A percentile compares a stretch with the other conserved stretches of the same genome.
These are phyloP conservation scores for Saturnispora quitensis DNA, from an alignment of 805 yeast species.

Conservation along the genomic window DNA sequence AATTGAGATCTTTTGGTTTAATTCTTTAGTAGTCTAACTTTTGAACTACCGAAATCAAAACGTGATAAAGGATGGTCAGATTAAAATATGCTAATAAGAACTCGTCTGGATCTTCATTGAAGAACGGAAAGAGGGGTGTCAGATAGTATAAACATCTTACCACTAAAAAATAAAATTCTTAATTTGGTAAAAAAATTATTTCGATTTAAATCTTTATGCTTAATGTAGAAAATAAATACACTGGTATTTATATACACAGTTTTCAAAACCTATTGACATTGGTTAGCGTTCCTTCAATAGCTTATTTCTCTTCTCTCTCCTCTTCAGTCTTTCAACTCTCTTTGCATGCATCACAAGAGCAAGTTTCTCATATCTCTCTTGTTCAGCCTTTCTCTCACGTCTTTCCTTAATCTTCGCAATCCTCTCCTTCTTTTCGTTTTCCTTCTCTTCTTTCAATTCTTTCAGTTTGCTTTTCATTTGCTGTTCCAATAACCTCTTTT, in stretches of 20 bases:
- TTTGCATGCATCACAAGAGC: conserved; percentile 87
- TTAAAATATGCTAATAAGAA: conserved; percentile 26
- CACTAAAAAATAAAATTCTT: not conserved
- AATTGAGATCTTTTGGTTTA: not conserved
- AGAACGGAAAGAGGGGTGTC: conserved; percentile 30
- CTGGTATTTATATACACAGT: not conserved
- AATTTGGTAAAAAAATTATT: not conserved
- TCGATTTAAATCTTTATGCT: not conserved
- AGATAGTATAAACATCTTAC: conserved; percentile 25
- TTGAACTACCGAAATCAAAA: conserved; percentile 19
- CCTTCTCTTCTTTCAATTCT: conserved; percentile 74
- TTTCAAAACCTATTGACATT: not conserved
- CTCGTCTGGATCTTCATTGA: conserved; percentile 27
- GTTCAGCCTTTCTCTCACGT: conserved; percentile 75
- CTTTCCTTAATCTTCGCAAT: conserved; percentile 58
- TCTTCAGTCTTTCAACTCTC: conserved; percentile 81
- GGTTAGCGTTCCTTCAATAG: conserved; percentile 73
- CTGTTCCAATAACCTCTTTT: conserved; percentile 54
- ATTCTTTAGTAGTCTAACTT: not conserved
- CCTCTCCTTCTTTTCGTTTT: conserved; percentile 42
- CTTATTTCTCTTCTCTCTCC: conserved; percentile 92
- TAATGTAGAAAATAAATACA: not conserved
- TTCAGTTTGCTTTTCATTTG: conserved; percentile 60
- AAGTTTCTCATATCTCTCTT: conserved; percentile 74
- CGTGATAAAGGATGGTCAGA: conserved; percentile 30